Conservation (phyloP, 2,329 filamentous ascomycete species). For the Talaromyces sp. region DNA sequence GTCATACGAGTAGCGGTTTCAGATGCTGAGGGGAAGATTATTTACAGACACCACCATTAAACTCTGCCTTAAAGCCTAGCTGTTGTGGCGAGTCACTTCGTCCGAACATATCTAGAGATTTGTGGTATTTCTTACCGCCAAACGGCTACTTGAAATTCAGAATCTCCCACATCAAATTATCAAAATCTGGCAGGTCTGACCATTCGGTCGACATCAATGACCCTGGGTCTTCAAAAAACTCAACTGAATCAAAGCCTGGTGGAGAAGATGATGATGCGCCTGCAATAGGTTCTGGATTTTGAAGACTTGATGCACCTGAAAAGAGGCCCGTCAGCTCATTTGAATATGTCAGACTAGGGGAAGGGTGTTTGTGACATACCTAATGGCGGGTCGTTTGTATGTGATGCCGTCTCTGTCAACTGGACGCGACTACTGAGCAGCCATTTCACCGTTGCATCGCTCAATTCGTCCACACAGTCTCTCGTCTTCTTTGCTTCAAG, state of each 20-base stretch:
- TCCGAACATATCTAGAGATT: not conserved
- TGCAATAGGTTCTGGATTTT: not conserved
- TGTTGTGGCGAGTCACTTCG: not conserved
- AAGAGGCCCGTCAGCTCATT: not conserved
- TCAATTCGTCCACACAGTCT: constrained; percentile 28
- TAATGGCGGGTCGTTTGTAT: not conserved
- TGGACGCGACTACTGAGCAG: constrained; percentile 8
- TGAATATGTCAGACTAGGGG: not conserved
- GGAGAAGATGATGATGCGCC: not conserved
- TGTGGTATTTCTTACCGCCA: not conserved
- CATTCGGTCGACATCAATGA: not conserved
- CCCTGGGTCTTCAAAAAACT: not conserved
- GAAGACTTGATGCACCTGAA: not conserved
- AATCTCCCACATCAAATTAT: constrained; percentile 2
- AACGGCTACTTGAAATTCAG: not conserved
- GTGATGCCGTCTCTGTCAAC: not conserved
- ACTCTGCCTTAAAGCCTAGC: not conserved
- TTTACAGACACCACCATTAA: not conserved
- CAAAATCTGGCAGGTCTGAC: not conserved
- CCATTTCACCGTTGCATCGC: constrained; percentile 22
- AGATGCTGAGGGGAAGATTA: not conserved
- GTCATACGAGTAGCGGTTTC: not conserved
- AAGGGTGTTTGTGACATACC: not conserved
- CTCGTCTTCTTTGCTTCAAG: constrained; percentile 37
- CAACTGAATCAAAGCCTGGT: not conserved